A percentile compares a stretch with the other conserved stretches of the same genome.
These are phyloP conservation scores for Penicillium glabrum DNA, from an alignment of 2,329 filamentous ascomycete genomes.

Conservation along the genomic window DNA sequence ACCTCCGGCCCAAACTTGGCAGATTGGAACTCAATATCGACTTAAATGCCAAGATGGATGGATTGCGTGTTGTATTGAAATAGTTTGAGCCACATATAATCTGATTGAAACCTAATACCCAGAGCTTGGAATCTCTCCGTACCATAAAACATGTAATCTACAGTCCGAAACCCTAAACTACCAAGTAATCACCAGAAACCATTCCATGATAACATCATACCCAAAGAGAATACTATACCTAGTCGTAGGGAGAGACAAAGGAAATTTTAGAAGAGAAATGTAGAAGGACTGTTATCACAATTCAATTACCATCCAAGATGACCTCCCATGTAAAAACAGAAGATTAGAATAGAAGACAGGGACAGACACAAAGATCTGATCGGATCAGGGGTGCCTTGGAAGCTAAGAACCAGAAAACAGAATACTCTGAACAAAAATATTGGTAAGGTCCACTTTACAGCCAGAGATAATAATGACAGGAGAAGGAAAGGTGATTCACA, in stretches of 20 bases:
- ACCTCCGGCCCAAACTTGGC: too few relatives aligned
- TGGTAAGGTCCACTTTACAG: slow-evolving; percentile 24
- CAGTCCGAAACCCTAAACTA: neutral
- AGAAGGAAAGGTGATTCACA: slow-evolving; percentile 24
- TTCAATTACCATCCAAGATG: slow-evolving; percentile 20
- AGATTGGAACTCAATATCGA: too few relatives aligned
- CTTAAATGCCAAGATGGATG: too few relatives aligned
- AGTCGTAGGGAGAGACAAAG: neutral
- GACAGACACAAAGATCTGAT: neutral
- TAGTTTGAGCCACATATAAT: neutral
- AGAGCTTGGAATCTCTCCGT: neutral
- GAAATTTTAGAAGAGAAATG: neutral
- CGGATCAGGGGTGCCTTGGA: neutral
- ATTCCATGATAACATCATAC: neutral
- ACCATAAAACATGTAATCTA: neutral
- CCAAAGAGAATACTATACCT: neutral
- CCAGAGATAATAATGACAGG: slow-evolving; percentile 29
- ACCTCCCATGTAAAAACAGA: slow-evolving; percentile 20
- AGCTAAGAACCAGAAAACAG: slow-evolving; percentile 8
- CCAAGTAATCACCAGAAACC: neutral
- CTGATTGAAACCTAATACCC: neutral
- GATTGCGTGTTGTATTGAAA: too few relatives aligned
- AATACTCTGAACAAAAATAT: slow-evolving; percentile 20
- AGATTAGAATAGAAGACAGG: slow-evolving; percentile 6
- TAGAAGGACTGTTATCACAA: slow-evolving; percentile 9